Percentiles rank a stretch among this genome's conserved stretches.
Conservation (phyloP, 2,329 filamentous ascomycete species). For the Alternaria infectoria region DNA sequence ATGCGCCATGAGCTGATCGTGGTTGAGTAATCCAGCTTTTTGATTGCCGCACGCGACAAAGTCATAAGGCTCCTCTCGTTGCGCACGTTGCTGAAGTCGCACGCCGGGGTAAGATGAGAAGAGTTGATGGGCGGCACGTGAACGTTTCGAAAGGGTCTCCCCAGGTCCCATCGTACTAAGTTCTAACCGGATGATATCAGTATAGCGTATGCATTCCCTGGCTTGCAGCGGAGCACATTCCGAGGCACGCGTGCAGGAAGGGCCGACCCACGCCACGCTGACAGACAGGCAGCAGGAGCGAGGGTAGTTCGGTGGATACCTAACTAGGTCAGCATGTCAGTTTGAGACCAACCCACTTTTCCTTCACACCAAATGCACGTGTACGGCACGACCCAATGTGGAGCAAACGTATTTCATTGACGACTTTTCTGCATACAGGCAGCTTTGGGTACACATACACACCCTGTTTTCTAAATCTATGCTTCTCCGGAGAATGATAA, state of each 20-base stretch:
- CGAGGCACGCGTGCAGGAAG: background rate
- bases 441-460: background rate
- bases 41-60: background rate
- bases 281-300: background rate
- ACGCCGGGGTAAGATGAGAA: background rate
- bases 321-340: background rate
- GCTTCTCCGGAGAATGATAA: background rate
- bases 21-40: background rate
- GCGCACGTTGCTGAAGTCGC: background rate
- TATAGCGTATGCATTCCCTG: background rate
- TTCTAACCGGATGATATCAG: background rate
- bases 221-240: background rate
- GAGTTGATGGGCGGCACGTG: background rate
- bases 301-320: background rate
- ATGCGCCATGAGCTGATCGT: background rate
- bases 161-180: background rate
- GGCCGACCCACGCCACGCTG: background rate
- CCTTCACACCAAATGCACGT: background rate
- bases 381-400: background rate
- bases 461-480: background rate
- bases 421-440: background rate
- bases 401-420: constrained; percentile 4
- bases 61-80: background rate
- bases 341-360: background rate
- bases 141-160: background rate